Evolutionary conservation across 2,329 filamentous ascomycete genomes (phyloP), one percentile per base, ranked within the genome.

Genomic region (Chalara sp.): DNA sequence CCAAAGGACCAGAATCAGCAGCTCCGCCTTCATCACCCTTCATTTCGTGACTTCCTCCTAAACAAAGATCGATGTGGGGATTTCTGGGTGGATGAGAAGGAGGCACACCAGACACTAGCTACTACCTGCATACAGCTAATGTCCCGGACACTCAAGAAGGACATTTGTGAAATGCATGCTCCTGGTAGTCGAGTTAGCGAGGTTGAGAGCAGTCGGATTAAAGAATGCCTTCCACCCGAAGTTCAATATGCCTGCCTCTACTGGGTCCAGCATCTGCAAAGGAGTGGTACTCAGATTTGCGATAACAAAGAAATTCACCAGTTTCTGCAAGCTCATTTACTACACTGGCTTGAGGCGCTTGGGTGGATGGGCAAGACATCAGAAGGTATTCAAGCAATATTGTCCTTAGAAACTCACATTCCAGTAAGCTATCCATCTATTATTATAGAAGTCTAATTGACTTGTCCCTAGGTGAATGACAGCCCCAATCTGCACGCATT

Each of bases 81-180:
- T 44, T 65, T 69, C 56, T 60, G 61, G 57, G 56, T 67, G 51
- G 53, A 70, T 47, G 60, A 67, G 54, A 61, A 55, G 50, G 46
- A 48, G 8, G 58, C 56, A 46, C 63, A 71, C 48, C 28, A 56
- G 31, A 56, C 51, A 31, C 55, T 70, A 32, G 60, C 60, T 11
- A 32, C 42, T 48, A 44, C 49, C 44, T 68, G 65, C 57, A 56
- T 68, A n/a, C 44, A 52, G 41, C 56, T 67, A 10, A 63, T 68
- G 58, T 66, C 61, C 33, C 32, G 32, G 6, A 53, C 56, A 37
- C 59, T 69, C 12, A 60, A 56, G 32, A 49, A 54, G 33, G 50
- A 52, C 4, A 44, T 52, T 49, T 69, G 63, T 55, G 39, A 53
- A 29, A 44, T 63, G 29, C 13, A 53, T 29, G 47, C 50, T 43